phyloP scores from a whole-genome alignment of 768 basidiomycete species.

The Sarcodon sp. region DNA sequence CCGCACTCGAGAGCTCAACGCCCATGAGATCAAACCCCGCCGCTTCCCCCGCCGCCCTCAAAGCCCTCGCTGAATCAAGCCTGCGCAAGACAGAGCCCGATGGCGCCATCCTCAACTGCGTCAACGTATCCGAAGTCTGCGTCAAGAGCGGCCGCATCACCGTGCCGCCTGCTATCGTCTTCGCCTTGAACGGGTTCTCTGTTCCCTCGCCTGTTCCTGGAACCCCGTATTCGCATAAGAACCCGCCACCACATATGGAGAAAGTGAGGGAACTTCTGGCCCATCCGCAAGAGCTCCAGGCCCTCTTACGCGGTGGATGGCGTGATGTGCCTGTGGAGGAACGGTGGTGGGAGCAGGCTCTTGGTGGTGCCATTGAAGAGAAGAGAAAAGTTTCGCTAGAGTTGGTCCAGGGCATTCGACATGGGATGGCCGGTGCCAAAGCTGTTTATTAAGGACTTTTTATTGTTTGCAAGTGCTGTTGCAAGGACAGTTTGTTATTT shows the following conservation, averaged over 20 bases:
- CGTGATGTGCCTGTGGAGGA: slow-evolving; percentile 39
- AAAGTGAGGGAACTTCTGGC: slow-evolving; percentile 11
- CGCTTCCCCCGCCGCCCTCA: slow-evolving; percentile 3
- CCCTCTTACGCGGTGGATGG: slow-evolving; percentile 50
- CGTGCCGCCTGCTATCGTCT: slow-evolving; percentile 50
- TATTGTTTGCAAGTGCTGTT: neutral
- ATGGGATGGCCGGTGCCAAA: slow-evolving; percentile 18
- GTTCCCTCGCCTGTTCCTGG: slow-evolving; percentile 11
- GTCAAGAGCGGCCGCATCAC: slow-evolving; percentile 66
- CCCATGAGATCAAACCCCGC: slow-evolving; percentile 1
- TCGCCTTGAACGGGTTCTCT: slow-evolving; percentile 47
- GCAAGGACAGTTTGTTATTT: neutral
- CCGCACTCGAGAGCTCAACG: slow-evolving; percentile 11
- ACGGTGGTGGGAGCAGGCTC: slow-evolving; percentile 59
- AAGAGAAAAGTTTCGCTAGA: slow-evolving; percentile 13
- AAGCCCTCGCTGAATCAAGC: neutral
- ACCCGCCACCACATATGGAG: slow-evolving; percentile 37
- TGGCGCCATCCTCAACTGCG: slow-evolving; percentile 46
- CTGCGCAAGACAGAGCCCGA: slow-evolving; percentile 28
- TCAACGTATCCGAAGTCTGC: slow-evolving; percentile 49
- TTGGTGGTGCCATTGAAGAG: slow-evolving; percentile 24
- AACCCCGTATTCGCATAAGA: slow-evolving; percentile 20
- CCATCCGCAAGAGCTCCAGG: slow-evolving; percentile 22
- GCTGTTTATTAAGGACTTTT: neutral
- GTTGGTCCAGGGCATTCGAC: slow-evolving; percentile 14